Conservation (phyloP, 371 early-diverging fungal species). For the Dichotomocladium elegans region DNA sequence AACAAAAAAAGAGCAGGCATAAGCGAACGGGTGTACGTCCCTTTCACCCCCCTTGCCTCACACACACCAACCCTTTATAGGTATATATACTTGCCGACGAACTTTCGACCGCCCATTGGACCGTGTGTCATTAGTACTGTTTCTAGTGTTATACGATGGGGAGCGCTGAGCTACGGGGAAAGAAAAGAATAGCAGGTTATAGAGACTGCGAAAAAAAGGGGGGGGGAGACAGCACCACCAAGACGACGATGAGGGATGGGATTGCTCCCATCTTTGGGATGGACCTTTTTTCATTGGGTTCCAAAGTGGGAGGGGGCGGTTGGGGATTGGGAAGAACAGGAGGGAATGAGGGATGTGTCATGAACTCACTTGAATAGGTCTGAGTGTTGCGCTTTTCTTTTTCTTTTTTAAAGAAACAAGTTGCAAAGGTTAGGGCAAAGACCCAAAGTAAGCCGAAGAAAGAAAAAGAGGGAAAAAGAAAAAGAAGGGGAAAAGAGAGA, state of each 20-base stretch:
- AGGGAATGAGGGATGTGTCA: neutral
- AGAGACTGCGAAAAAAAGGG: neutral
- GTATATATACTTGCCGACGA: conserved; percentile 10
- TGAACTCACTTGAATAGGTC: neutral
- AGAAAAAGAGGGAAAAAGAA: neutral
- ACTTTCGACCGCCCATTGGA: conserved; percentile 29
- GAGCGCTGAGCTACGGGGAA: neutral
- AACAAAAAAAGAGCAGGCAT: too few species aligned
- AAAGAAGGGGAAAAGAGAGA: neutral
- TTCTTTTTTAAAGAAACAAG: too few species aligned
- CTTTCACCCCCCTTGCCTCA: neutral
- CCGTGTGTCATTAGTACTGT: conserved; percentile 18
- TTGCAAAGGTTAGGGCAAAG: too few species aligned
- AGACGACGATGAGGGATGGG: neutral
- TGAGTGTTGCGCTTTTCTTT: neutral
- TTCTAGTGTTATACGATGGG: neutral
- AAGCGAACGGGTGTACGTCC: neutral
- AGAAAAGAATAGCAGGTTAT: neutral
- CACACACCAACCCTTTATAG: neutral
- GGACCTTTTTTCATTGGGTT: neutral
- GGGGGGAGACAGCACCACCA: neutral
- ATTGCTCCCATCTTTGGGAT: neutral
- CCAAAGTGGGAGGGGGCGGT: neutral
- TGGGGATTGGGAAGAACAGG: neutral
- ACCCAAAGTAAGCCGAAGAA: too few species aligned